Percentiles rank a stretch among this genome's conserved stretches.
These are phyloP conservation scores for Thermomucor indicae-seudaticae DNA, from an alignment of 371 early-diverging fungal genomes.

Conservation along the genomic window DNA sequence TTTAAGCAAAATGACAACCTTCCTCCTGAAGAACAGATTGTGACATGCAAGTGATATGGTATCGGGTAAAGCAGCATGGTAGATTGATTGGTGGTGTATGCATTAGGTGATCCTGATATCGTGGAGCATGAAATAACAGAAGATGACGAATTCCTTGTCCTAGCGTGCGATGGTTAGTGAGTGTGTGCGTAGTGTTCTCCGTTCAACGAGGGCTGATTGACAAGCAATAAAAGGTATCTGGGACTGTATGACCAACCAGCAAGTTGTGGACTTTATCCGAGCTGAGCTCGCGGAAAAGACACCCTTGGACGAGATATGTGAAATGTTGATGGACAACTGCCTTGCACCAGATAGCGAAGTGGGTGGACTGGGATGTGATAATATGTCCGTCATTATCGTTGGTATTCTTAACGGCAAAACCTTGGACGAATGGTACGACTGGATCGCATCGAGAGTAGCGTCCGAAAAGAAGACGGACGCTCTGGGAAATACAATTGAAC, in stretches of 20 bases:
- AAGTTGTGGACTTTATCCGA: constrained; percentile 83
- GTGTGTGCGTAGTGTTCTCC: too few species aligned
- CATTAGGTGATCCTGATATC: constrained; percentile 82
- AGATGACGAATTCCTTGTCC: constrained; percentile 87
- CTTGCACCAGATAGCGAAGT: constrained; percentile 81
- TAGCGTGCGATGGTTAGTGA: constrained; percentile 92
- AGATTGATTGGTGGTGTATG: neutral
- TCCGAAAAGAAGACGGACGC: constrained; percentile 18
- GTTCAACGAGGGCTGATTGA: too few species aligned
- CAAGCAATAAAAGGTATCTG: constrained; percentile 71
- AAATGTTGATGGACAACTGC: constrained; percentile 88
- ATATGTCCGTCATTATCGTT: constrained; percentile 96
- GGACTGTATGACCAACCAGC: constrained; percentile 94
- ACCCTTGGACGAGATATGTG: constrained; percentile 71
- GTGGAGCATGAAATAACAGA: constrained; percentile 54
- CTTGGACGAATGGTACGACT: constrained; percentile 68
- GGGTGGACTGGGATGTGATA: constrained; percentile 95
- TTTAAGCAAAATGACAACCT: constrained; percentile 82
- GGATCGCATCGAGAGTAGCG: constrained; percentile 27
- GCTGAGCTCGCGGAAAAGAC: constrained; percentile 52
- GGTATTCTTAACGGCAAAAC: constrained; percentile 79
- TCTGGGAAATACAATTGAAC: constrained; percentile 19
- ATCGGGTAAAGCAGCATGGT: neutral
- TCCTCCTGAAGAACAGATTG: constrained; percentile 83
- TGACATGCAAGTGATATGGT: constrained; percentile 57